These are phyloP conservation scores for Apiospora kogelbergensis DNA, from an alignment of 2,329 filamentous ascomycete species.

Conservation along the genomic window DNA sequence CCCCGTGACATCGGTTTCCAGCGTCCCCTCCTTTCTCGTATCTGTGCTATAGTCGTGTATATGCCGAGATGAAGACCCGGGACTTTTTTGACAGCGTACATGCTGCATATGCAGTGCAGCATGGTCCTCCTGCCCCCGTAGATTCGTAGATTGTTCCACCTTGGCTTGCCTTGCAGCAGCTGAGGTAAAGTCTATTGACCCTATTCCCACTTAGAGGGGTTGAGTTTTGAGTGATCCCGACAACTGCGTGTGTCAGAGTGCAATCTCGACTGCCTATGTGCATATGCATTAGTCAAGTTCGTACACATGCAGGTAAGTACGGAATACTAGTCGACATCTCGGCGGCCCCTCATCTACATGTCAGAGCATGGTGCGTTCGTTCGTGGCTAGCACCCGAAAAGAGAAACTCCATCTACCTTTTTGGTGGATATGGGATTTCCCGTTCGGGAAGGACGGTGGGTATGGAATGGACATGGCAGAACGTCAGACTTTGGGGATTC, in stretches of 20 bases:
- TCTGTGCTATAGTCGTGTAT: background rate
- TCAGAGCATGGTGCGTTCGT: no score
- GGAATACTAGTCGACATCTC: no score
- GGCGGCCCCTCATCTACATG: no score
- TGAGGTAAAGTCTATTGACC: background rate
- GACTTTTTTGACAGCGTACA: background rate
- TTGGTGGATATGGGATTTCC: no score
- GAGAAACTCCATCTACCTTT: no score
- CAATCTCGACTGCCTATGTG: background rate
- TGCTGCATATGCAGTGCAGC: background rate
- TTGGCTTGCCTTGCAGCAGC: background rate
- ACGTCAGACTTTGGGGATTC: background rate
- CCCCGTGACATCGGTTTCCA: background rate
- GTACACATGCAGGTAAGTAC: background rate
- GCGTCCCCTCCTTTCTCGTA: background rate
- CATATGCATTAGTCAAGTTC: no score
- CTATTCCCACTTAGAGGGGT: no score
- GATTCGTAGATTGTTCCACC: no score
- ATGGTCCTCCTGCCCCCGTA: fast-evolving
- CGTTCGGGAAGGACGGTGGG: no score
- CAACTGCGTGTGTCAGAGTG: background rate
- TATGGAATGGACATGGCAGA: no score
- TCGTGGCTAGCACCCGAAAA: no score
- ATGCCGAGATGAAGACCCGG: background rate
- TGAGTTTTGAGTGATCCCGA: no score